Evolutionary conservation across 2,329 filamentous ascomycete species (phyloP).

Genomic region (Cordyceps javanica): DNA sequence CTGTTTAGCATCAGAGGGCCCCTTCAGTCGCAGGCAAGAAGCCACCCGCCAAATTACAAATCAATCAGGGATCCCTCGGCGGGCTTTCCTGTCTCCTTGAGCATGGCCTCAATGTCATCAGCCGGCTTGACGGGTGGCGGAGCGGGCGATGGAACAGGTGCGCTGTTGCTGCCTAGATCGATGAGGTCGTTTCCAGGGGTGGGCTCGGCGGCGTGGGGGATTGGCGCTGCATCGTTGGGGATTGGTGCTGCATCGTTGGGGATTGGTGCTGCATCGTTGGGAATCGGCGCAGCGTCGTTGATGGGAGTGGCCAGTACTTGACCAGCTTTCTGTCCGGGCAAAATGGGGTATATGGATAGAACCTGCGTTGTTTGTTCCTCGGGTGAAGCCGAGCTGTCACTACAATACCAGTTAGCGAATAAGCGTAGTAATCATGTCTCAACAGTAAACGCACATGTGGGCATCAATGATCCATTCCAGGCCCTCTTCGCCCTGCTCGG

Average conservation of each 20-base stretch:
- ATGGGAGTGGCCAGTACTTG: conserved; percentile 48
- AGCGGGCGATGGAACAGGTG: not conserved
- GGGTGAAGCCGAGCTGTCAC: conserved; percentile 44
- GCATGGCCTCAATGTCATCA: conserved; percentile 37
- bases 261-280: conserved; percentile 15
- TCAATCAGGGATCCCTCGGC: conserved; percentile 48
- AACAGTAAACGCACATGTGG: conserved; percentile 55
- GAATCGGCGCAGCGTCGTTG: conserved; percentile 32
- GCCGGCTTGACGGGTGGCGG: conserved; percentile 11
- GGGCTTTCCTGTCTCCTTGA: conserved; percentile 41
- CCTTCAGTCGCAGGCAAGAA: too few relatives aligned
- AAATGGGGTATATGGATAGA: conserved; percentile 75
- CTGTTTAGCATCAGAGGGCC: not conserved
- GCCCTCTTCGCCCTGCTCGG: conserved; percentile 78
- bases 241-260: conserved; percentile 21
- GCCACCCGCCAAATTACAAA: conserved; percentile 28
- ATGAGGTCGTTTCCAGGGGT: conserved; percentile 39
- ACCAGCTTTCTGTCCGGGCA: conserved; percentile 63
- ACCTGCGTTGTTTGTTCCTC: conserved; percentile 75
- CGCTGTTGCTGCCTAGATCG: conserved; percentile 43
- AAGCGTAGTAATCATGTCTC: too few relatives aligned
- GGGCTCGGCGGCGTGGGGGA: conserved; percentile 14
- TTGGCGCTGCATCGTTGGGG: conserved; percentile 21
- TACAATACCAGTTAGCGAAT: conserved; percentile 15
- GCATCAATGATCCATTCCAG: conserved; percentile 94